Evolutionary conservation across 768 basidiomycete species (phyloP), one percentile per base, ranked within the genome.

Genomic region (Leccinum sublutescens): DNA sequence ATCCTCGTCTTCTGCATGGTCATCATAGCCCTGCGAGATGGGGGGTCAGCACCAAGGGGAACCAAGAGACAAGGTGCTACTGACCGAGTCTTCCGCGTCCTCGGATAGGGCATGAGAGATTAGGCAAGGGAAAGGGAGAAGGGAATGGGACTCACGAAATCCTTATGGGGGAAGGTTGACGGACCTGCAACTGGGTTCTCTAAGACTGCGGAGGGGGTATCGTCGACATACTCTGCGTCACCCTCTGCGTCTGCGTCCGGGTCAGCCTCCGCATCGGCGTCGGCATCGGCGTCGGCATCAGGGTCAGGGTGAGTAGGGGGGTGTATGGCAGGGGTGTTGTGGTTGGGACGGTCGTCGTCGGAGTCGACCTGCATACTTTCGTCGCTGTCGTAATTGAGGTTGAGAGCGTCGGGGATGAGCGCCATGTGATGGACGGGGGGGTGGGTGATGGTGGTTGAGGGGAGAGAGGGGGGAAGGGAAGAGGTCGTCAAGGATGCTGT

Each of bases 301-400:
- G 72, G 74, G 67, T 72, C 59, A 19, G 58, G 64, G 47, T 12
- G 19, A 12, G 47, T 14, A 40, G 55, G 59, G 43, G 60, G 54
- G 4, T 21, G 68, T 6, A n/a, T 33, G 55, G 74, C 70, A 50
- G 66, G 47, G 25, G 64, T 45, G 3, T 15, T 58, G 6, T 62
- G 25, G 38, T 57, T 33, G 31, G 60, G 58, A 23, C 59, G 64
- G 74, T 81, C 80, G 62, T 73, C 67, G 70, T 83, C 83, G 59
- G 83, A 84, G 80, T 89, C 87, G 75, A 89, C 74, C 69, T 87
- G 81, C 88, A 90, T 89, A 71, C 85, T 83, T 66, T 85, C 77
- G 60, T 78, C 77, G 62, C 75, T 76, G 75, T 71, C 71, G 49
- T 85, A 87, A 74, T 77, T 77, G 72, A 84, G 74, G 75, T 78